phyloP scores from a whole-genome alignment of 1,284 basidiomycete species.

The Ustilago loliicola region DNA sequence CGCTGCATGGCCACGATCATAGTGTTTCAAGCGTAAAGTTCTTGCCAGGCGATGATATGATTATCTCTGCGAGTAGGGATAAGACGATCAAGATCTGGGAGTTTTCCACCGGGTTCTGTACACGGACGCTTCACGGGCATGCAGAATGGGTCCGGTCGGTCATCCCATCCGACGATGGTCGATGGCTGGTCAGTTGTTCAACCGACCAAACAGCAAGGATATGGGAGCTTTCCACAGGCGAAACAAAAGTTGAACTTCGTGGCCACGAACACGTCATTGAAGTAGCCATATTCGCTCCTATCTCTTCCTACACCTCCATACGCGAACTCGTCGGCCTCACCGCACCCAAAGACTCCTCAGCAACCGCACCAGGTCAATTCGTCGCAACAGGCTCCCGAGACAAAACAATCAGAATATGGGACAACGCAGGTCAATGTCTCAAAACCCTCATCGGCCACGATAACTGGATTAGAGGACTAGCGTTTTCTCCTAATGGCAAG shows the following conservation, averaged over 20 bases:
- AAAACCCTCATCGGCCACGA: conserved; percentile 73
- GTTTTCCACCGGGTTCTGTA: conserved; percentile 78
- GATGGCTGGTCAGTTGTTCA: conserved; percentile 81
- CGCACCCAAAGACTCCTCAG: conserved; percentile 68
- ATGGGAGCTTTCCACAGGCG: conserved; percentile 82
- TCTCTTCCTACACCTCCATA: conserved; percentile 80
- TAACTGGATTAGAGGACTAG: conserved; percentile 65
- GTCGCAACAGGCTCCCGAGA: conserved; percentile 86
- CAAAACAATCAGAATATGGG: conserved; percentile 90
- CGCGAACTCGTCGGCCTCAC: conserved; percentile 82
- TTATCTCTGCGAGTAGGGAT: conserved; percentile 88
- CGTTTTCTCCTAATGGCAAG: conserved; percentile 75
- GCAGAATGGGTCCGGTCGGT: conserved; percentile 80
- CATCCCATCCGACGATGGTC: conserved; percentile 81
- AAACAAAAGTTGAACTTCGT: conserved; percentile 84
- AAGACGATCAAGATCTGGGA: conserved; percentile 88
- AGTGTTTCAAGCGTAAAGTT: conserved; percentile 87
- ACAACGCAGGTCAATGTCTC: conserved; percentile 82
- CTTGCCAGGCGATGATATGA: conserved; percentile 83
- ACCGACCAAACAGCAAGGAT: conserved; percentile 88
- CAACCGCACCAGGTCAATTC: conserved; percentile 74
- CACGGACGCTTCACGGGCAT: conserved; percentile 73
- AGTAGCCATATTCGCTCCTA: conserved; percentile 84
- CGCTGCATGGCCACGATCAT: conserved; percentile 90
- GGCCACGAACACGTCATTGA: conserved; percentile 91